A percentile compares a stretch with the other conserved stretches of the same genome.
Evolutionary conservation across 2,329 filamentous ascomycete genomes (phyloP).

Genomic region (Colletotrichum siamense): DNA sequence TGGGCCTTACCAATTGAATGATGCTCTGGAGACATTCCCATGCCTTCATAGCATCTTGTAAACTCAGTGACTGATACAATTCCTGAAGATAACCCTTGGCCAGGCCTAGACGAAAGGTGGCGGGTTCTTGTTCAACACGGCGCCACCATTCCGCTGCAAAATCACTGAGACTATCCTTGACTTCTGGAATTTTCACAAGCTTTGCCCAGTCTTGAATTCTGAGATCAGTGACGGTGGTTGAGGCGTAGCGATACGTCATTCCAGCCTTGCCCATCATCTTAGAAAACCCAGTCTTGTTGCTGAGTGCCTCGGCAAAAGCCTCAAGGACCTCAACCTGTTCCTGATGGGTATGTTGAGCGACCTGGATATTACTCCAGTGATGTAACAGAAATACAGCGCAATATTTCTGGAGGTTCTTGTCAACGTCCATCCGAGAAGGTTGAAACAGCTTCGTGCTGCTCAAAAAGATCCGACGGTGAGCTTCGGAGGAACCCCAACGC

Average conservation of each 20-base stretch:
- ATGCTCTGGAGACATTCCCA: background rate
- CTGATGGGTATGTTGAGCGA: background rate
- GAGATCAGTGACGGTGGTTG: background rate
- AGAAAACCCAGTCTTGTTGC: background rate
- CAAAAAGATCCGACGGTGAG: background rate
- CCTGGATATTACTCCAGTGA: background rate
- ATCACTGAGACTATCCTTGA: background rate
- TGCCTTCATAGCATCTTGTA: background rate
- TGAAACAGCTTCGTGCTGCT: background rate
- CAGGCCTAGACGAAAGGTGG: background rate
- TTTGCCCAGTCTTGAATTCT: background rate
- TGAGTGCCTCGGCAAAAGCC: background rate
- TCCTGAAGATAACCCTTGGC: background rate
- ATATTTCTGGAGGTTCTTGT: background rate
- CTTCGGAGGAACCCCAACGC: background rate
- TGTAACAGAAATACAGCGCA: background rate
- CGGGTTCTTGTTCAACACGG: background rate
- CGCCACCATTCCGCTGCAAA: background rate
- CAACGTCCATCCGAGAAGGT: background rate
- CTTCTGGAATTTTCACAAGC: background rate
- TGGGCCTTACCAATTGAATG: background rate
- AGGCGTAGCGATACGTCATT: background rate
- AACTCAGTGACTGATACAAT: background rate
- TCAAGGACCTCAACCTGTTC: background rate
- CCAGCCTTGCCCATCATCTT: background rate